Evolutionary conservation across 2,329 filamentous ascomycete genomes (phyloP).

Genomic region (Byssothecium circinans): DNA sequence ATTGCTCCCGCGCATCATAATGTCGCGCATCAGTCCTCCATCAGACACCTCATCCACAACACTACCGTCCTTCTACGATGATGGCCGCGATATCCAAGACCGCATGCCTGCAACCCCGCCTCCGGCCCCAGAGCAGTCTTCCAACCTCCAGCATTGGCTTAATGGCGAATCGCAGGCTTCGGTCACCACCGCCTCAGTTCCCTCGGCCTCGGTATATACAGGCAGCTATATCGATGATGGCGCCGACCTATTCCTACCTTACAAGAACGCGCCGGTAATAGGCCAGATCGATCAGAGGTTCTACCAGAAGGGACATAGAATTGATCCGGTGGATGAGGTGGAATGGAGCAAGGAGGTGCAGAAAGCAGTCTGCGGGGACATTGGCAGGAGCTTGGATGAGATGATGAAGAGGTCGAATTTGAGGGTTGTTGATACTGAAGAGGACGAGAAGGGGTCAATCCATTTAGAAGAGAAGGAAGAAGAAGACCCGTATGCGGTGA

Average conservation of each 20-base stretch:
- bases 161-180: not conserved
- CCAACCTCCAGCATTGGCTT: slow-evolving; percentile 17
- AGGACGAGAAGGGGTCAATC: not conserved
- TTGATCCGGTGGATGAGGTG: not conserved
- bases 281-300: slow-evolving; percentile 16
- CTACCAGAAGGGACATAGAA: slow-evolving; percentile 17
- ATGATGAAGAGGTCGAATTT: slow-evolving; percentile 13
- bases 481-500: slow-evolving; percentile 16
- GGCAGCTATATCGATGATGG: slow-evolving; percentile 35
- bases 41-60: slow-evolving; percentile 19
- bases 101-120: slow-evolving; percentile 14
- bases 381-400: slow-evolving; percentile 17
- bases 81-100: slow-evolving; percentile 18
- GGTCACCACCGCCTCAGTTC: slow-evolving; percentile 1
- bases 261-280: slow-evolving; percentile 12
- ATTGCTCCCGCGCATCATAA: not conserved
- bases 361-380: slow-evolving; percentile 27
- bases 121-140: not conserved
- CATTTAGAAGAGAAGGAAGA: slow-evolving; percentile 1
- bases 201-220: slow-evolving; percentile 18
- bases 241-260: slow-evolving; percentile 18
- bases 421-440: slow-evolving; percentile 5
- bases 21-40: not conserved
- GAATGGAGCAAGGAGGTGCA: slow-evolving; percentile 24
- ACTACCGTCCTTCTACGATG: slow-evolving; percentile 27